phyloP scores from a whole-genome alignment of 371 early-diverging fungal species.

The Mortierella sp. region DNA sequence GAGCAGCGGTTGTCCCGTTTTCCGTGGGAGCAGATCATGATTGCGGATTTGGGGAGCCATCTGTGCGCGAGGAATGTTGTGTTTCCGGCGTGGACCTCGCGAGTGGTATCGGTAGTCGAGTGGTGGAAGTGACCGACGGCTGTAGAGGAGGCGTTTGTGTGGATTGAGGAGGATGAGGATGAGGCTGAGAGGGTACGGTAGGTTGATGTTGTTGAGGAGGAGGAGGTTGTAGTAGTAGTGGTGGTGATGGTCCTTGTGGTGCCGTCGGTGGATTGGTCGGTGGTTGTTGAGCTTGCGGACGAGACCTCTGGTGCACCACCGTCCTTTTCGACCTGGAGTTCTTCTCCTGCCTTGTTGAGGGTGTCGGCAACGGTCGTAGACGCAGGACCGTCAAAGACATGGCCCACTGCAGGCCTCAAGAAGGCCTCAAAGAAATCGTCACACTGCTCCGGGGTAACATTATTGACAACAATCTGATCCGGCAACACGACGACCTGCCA shows the following conservation, averaged over 20 bases:
- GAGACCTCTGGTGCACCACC: neutral
- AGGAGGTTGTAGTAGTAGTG: neutral
- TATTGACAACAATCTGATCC: slow-evolving; percentile 68
- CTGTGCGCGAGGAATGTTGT: slow-evolving; percentile 62
- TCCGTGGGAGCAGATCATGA: slow-evolving; percentile 85
- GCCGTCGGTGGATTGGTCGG: neutral
- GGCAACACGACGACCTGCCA: slow-evolving; percentile 66
- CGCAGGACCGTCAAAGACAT: neutral
- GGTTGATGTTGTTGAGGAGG: neutral
- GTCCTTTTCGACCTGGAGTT: slow-evolving; percentile 34
- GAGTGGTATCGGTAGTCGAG: slow-evolving; percentile 2
- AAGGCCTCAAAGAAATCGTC: slow-evolving; percentile 64
- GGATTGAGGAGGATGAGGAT: neutral
- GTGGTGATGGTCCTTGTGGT: slow-evolving; percentile 11
- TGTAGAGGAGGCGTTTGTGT: neutral
- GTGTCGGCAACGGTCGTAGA: neutral
- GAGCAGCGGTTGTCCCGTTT: slow-evolving; percentile 88
- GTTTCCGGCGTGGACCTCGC: slow-evolving; percentile 50
- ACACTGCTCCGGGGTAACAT: slow-evolving; percentile 66
- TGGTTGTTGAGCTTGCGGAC: slow-evolving; percentile 9
- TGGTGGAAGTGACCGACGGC: neutral
- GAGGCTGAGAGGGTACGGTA: neutral
- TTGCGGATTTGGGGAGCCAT: slow-evolving; percentile 61
- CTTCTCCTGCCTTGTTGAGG: neutral
- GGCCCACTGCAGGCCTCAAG: slow-evolving; percentile 58